Conservation (phyloP, 2,329 filamentous ascomycete species). For the Pseudogymnoascus sp. region DNA sequence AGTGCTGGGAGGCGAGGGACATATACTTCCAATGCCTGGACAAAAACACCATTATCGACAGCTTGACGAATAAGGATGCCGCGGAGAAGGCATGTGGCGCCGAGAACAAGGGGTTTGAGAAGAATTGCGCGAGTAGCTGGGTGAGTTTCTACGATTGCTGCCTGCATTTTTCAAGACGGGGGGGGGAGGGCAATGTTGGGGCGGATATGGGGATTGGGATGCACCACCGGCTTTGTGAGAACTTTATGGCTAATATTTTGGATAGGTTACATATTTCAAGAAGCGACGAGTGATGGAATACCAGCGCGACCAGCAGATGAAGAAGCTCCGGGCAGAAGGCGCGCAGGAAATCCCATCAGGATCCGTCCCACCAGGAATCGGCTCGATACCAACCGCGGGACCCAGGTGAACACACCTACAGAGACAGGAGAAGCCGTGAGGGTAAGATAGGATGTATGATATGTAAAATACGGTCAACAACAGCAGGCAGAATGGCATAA, state of each 20-base stretch:
- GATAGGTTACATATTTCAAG: constrained; percentile 92
- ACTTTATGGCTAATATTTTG: background rate
- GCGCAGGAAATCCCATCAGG: constrained; percentile 48
- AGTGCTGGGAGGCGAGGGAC: constrained; percentile 88
- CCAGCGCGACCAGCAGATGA: constrained; percentile 73
- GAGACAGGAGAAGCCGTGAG: background rate
- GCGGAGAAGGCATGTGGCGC: constrained; percentile 50
- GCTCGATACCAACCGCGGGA: constrained; percentile 1
- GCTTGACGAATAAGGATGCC: constrained; percentile 49
- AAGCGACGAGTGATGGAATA: constrained; percentile 89
- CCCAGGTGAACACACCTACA: constrained; percentile 1
- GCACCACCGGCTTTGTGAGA: background rate
- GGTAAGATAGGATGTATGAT: background rate
- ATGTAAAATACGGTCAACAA: background rate
- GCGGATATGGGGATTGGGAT: background rate
- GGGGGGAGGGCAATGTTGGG: background rate
- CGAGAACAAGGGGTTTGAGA: constrained; percentile 64
- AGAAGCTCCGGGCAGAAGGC: constrained; percentile 66
- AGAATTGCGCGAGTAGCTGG: constrained; percentile 84
- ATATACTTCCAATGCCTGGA: constrained; percentile 84
- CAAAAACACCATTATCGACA: constrained; percentile 71
- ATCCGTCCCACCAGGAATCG: background rate
- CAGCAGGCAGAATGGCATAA: background rate
- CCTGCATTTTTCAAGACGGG: constrained; percentile 9
- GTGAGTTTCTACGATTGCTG: constrained; percentile 44